A percentile compares a stretch with the other conserved stretches of the same genome.
phyloP scores from a whole-genome alignment of 257 asterid genomes.

The Avicennia marina region DNA sequence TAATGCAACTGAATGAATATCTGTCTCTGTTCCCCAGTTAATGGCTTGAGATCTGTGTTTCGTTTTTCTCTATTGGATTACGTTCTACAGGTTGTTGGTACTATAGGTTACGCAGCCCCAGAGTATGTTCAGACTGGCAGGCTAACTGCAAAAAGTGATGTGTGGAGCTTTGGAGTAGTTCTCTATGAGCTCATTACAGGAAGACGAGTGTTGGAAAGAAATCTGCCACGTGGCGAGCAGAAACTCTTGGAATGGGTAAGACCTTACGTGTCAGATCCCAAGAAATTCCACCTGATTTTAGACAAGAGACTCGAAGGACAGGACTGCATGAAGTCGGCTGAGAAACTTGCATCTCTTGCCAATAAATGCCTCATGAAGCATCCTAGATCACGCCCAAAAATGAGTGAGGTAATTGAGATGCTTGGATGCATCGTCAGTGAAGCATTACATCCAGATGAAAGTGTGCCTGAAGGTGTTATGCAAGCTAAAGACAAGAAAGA shows the following conservation, averaged over 20 bases:
- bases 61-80: neutral
- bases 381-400: conserved; percentile 73
- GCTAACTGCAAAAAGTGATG: conserved; percentile 83
- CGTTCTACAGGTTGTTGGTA: too few species aligned
- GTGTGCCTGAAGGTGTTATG: conserved; percentile 25
- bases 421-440: conserved; percentile 55
- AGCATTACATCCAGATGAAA: conserved; percentile 26
- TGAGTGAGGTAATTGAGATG: conserved; percentile 83
- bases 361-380: conserved; percentile 83
- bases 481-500: conserved; percentile 23
- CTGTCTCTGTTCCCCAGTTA: too few species aligned
- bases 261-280: conserved; percentile 74
- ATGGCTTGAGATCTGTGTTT: too few species aligned
- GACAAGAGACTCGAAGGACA: conserved; percentile 67
- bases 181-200: conserved; percentile 89
- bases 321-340: conserved; percentile 65
- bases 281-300: conserved; percentile 64
- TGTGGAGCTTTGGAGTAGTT: conserved; percentile 95
- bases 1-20: neutral
- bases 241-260: conserved; percentile 88
- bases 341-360: conserved; percentile 74
- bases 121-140: conserved; percentile 80
- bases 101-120: conserved; percentile 98
- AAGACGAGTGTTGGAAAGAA: conserved; percentile 76
- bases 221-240: conserved; percentile 84